phyloP scores from a whole-genome alignment of 805 yeast genomes.

The Soucietia sequanensis region DNA sequence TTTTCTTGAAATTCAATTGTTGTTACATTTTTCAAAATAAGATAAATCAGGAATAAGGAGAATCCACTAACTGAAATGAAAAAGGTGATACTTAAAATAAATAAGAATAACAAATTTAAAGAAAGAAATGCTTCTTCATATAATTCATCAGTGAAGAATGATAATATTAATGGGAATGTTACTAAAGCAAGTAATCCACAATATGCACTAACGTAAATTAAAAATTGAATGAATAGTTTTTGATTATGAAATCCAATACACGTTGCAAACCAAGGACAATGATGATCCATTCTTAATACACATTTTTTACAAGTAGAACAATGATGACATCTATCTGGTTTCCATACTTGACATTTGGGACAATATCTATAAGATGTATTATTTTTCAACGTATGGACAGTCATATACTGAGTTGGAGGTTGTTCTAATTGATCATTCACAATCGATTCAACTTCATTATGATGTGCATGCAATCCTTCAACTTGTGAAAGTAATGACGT shows the following conservation, averaged over 20 bases:
- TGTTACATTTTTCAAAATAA: conserved; percentile 64
- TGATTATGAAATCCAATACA: conserved; percentile 85
- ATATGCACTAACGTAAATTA: conserved; percentile 53
- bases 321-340: conserved; percentile 60
- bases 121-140: conserved; percentile 47
- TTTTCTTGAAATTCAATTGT: conserved; percentile 75
- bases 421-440: conserved; percentile 3
- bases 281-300: conserved; percentile 56
- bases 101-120: conserved; percentile 58
- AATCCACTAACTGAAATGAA: conserved; percentile 45
- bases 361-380: conserved; percentile 59
- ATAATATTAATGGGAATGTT: conserved; percentile 43
- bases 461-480: conserved; percentile 2
- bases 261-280: conserved; percentile 87
- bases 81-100: conserved; percentile 59
- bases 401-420: conserved; percentile 37
- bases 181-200: conserved; percentile 40
- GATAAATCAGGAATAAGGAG: conserved; percentile 54
- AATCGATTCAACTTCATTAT: conserved; percentile 1
- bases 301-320: conserved; percentile 51
- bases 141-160: conserved; percentile 44
- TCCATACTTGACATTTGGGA: conserved; percentile 53
- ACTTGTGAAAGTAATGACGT: conserved; percentile 6
- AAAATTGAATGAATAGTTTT: conserved; percentile 74
- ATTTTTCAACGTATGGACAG: conserved; percentile 40